These are phyloP conservation scores for Phialophora macrospora DNA, from an alignment of 2,329 filamentous ascomycete species.

Conservation along the genomic window DNA sequence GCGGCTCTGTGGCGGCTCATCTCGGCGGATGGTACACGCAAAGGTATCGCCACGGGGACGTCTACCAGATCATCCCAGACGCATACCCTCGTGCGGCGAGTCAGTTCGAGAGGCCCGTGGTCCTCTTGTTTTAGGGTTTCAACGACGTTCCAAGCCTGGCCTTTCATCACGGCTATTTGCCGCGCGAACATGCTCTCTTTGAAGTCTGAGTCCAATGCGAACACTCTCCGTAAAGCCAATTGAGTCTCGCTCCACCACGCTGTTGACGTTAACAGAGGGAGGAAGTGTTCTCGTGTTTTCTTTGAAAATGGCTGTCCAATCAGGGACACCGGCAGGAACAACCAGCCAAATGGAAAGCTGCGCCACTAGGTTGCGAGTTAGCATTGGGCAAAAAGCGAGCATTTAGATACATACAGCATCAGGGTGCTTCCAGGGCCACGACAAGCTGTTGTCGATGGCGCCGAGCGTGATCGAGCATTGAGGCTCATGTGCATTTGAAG, in stretches of 20 bases:
- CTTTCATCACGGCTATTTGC: constrained; percentile 98
- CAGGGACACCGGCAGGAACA: constrained; percentile 93
- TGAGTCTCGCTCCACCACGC: constrained; percentile 98
- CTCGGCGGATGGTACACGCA: constrained; percentile 83
- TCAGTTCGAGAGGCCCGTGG: constrained; percentile 91
- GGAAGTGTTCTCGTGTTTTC: constrained; percentile 89
- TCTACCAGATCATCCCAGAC: constrained; percentile 99
- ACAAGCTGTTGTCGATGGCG: constrained; percentile 96
- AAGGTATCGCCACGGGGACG: constrained; percentile 88
- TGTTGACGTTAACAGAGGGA: constrained; percentile 92
- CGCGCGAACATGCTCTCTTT: constrained; percentile 99
- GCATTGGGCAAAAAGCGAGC: neutral
- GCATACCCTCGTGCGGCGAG: constrained; percentile 84
- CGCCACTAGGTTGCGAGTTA: constrained; percentile 58
- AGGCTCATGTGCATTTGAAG: constrained; percentile 47
- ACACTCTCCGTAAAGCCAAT: constrained; percentile 80
- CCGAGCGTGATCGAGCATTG: constrained; percentile 64
- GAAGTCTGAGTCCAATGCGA: constrained; percentile 91
- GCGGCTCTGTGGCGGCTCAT: constrained; percentile 65
- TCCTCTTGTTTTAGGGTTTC: constrained; percentile 92
- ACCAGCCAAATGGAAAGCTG: constrained; percentile 97
- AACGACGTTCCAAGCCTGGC: constrained; percentile 98
- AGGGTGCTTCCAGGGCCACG: constrained; percentile 98
- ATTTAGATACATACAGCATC: constrained; percentile 68
- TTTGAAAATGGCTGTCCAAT: constrained; percentile 97